Conservation (phyloP, 345 rosid genomes). For the Dipteronia sinensis region DNA sequence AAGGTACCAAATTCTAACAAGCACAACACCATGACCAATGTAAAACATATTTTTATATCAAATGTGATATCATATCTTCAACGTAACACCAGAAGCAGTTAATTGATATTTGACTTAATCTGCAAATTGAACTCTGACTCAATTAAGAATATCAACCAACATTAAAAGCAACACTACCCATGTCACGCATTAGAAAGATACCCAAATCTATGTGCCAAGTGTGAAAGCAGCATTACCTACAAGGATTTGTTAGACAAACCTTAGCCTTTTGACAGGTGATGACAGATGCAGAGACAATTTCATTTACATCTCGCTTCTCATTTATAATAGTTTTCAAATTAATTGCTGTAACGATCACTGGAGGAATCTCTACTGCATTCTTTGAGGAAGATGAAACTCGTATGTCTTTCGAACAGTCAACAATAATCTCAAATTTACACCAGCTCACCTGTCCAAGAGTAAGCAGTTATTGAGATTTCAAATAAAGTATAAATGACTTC, state of each 20-base stretch:
- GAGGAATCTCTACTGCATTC: conserved; percentile 62
- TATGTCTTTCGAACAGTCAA: conserved; percentile 73
- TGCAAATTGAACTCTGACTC: neutral
- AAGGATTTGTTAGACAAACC: conserved; percentile 53
- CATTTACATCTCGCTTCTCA: conserved; percentile 80
- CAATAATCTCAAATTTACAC: conserved; percentile 90
- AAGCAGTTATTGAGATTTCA: conserved; percentile 26
- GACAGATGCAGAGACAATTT: conserved; percentile 89
- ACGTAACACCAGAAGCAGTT: neutral
- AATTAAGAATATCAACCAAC: conserved; percentile 13
- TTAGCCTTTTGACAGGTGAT: conserved; percentile 91
- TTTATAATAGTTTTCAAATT: conserved; percentile 84
- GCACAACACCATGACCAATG: neutral
- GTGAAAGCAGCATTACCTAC: conserved; percentile 13
- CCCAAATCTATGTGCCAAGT: neutral
- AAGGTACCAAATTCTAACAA: neutral
- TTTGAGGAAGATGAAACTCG: conserved; percentile 51
- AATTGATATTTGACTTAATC: neutral
- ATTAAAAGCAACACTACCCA: neutral
- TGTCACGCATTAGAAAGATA: neutral
- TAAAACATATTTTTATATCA: conserved; percentile 13
- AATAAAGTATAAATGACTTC: conserved; percentile 12
- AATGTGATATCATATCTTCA: conserved; percentile 1
- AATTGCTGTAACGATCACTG: conserved; percentile 86
- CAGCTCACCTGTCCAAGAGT: conserved; percentile 75